Base-by-base conservation (phyloP, 441 rosid genomes). In the Populus hybrid region DNA sequence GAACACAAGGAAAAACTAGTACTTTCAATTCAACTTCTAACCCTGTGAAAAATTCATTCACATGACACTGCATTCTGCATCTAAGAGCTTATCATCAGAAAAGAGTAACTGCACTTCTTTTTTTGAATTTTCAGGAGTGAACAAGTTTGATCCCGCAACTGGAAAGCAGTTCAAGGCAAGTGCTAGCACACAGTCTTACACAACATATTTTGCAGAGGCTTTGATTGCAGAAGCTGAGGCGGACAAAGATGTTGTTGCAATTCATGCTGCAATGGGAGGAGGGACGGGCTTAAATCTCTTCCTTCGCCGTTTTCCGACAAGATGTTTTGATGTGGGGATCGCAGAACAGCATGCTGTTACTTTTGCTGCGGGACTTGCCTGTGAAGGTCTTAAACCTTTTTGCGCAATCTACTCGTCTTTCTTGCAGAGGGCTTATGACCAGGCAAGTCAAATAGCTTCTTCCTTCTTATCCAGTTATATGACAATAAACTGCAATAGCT, bases 231-330 rank as follows among this genome's bases (percentile, higher is more conserved):
- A 94, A 86, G 99, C 99, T 0, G 98, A 94, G 87, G 90, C 10
- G 4, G 97, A 94, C 84, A 93, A 89, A 77, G 85, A 90, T 75
- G 78, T 94, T 50, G 91, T 94, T 79, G 99, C 97, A 24, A 93
- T 94, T 70, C 99, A 94, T 85, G 98, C 99, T 74, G 99, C 99
- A 16, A 94, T 94, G 99, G 99, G 99, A 87, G 99, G 99, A 67
- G 99, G 99, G 50, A 94, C 98, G 0, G 99, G 98, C 21, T 77
- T 94, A 73, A 94, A 93, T 73, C 89, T 88, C 69, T 94, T 94
- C 83, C 97, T 85, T 42, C 93, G 93, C 14, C 97, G 93, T 10
- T 94, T 93, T 75, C 99, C 97, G 1, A 75, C 86, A n/a, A 83
- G 95, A 83, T 94, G 99, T 82, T 94, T 94, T 0, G 98, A 94